phyloP scores from a whole-genome alignment of 352 stramenopile genomes.

The Discostella stelligera region DNA sequence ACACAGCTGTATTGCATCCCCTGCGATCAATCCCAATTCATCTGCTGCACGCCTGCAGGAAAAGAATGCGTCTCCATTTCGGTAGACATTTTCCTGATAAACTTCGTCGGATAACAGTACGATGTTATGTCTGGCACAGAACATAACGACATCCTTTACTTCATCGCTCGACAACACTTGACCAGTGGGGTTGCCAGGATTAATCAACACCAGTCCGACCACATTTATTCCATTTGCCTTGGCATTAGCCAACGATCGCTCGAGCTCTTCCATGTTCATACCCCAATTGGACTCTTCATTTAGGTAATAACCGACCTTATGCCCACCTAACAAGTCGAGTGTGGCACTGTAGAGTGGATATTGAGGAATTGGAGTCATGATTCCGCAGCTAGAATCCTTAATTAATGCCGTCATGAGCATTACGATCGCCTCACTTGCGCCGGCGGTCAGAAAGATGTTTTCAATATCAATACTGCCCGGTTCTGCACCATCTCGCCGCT shows the following conservation, averaged over 20 bases:
- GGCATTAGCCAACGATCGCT: slow-evolving; percentile 88
- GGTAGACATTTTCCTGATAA: slow-evolving; percentile 99
- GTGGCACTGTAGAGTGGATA: slow-evolving; percentile 98
- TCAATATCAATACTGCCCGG: slow-evolving; percentile 84
- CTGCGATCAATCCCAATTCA: slow-evolving; percentile 70
- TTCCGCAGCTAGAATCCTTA: slow-evolving; percentile 68
- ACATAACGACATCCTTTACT: slow-evolving; percentile 93
- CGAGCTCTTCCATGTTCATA: slow-evolving; percentile 87
- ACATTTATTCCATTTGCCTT: slow-evolving; percentile 89
- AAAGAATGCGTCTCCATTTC: slow-evolving; percentile 88
- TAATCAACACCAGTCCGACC: slow-evolving; percentile 97
- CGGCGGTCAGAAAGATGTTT: slow-evolving; percentile 97
- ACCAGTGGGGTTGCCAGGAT: slow-evolving; percentile 98
- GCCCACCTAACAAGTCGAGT: slow-evolving; percentile 92
- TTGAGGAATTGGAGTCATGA: slow-evolving; percentile 89
- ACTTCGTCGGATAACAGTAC: slow-evolving; percentile 98
- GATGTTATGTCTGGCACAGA: slow-evolving; percentile 92
- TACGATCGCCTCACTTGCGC: slow-evolving; percentile 92
- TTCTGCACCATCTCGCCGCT: slow-evolving; percentile 59
- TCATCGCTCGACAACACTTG: slow-evolving; percentile 87
- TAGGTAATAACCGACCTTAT: slow-evolving; percentile 95
- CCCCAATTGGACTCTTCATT: slow-evolving; percentile 94
- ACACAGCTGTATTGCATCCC: slow-evolving; percentile 86
- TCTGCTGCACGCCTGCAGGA: slow-evolving; percentile 90
- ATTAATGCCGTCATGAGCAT: slow-evolving; percentile 91